Percentiles rank a stretch among this genome's conserved stretches.
Evolutionary conservation across 108 stramenopile genomes (phyloP).

Genomic region (Pseudonitzschia pungens): DNA sequence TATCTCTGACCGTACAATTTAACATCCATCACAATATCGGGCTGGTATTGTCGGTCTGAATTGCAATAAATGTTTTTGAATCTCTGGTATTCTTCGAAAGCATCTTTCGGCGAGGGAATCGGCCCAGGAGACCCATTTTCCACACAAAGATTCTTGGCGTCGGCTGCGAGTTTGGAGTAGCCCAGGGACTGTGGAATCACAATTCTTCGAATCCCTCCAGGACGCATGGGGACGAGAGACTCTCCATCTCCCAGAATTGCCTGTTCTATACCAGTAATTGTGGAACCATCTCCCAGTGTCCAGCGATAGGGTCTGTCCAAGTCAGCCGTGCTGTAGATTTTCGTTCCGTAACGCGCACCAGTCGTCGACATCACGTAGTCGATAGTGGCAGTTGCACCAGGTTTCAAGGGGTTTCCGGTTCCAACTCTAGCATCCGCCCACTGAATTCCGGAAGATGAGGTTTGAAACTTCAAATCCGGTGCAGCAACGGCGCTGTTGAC

Average conservation of each 20-base stretch:
- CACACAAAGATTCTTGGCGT: conserved; percentile 18
- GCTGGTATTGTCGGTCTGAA: conserved; percentile 66
- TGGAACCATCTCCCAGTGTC: conserved; percentile 61
- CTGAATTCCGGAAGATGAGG: conserved; percentile 51
- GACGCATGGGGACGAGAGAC: conserved; percentile 41
- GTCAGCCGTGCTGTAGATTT: conserved; percentile 62
- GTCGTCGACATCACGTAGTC: conserved; percentile 78
- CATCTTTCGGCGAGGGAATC: conserved; percentile 48
- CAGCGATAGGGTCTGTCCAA: conserved; percentile 63
- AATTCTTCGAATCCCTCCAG: conserved; percentile 67
- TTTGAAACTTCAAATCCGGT: conserved; percentile 37
- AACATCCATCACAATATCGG: conserved; percentile 76
- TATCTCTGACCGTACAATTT: conserved; percentile 53
- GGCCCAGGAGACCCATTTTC: conserved; percentile 64
- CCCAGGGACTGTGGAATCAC: conserved; percentile 58
- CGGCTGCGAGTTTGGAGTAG: conserved; percentile 41
- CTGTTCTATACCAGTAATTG: conserved; percentile 65
- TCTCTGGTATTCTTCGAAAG: conserved; percentile 63
- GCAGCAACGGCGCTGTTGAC: conserved; percentile 11
- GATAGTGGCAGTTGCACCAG: conserved; percentile 51
- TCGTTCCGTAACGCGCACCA: conserved; percentile 69
- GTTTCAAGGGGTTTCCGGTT: conserved; percentile 27
- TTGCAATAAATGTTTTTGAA: conserved; percentile 85
- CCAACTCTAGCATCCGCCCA: conserved; percentile 73
- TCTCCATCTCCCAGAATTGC: conserved; percentile 52